These are phyloP conservation scores for Vigna angularis DNA, from an alignment of 306 rosid genomes.

Conservation along the genomic window DNA sequence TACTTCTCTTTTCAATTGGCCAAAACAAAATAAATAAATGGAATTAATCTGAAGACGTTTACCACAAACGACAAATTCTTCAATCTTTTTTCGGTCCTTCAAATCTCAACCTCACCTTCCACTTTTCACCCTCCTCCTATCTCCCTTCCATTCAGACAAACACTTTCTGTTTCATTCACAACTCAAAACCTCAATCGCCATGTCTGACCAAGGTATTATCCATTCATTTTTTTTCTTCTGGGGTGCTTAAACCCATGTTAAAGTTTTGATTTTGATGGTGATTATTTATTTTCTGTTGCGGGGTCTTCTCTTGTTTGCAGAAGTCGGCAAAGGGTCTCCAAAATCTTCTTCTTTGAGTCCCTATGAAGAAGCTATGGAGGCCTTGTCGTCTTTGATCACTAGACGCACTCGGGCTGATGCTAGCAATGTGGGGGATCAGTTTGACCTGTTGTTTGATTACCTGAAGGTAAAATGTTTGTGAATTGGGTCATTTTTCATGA, in stretches of 20 bases:
- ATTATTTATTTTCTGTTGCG: neutral
- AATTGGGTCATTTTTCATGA: conserved; percentile 34
- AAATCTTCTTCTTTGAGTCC: conserved; percentile 50
- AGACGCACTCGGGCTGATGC: conserved; percentile 86
- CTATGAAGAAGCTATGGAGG: conserved; percentile 88
- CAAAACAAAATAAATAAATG: neutral
- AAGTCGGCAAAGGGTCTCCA: conserved; percentile 56
- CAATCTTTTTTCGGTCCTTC: conserved; percentile 39
- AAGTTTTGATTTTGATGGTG: conserved; percentile 27
- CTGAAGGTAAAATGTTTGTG: conserved; percentile 59
- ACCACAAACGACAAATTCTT: conserved; percentile 33
- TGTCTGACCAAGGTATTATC: conserved; percentile 58
- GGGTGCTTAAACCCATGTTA: conserved; percentile 19
- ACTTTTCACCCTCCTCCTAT: conserved; percentile 26
- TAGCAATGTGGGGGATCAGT: conserved; percentile 80
- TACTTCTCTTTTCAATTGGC: neutral
- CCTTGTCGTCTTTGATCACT: conserved; percentile 82
- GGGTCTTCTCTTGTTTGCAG: conserved; percentile 31
- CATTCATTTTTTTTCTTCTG: conserved; percentile 22
- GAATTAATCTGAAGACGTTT: neutral
- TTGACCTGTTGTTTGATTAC: conserved; percentile 68
- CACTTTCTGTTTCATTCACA: conserved; percentile 42
- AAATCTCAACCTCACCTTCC: conserved; percentile 42
- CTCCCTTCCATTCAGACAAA: conserved; percentile 28
- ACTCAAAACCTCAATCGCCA: conserved; percentile 47